Conservation (phyloP, 2,329 filamentous ascomycete species). For the Grosmannia clavigera region DNA sequence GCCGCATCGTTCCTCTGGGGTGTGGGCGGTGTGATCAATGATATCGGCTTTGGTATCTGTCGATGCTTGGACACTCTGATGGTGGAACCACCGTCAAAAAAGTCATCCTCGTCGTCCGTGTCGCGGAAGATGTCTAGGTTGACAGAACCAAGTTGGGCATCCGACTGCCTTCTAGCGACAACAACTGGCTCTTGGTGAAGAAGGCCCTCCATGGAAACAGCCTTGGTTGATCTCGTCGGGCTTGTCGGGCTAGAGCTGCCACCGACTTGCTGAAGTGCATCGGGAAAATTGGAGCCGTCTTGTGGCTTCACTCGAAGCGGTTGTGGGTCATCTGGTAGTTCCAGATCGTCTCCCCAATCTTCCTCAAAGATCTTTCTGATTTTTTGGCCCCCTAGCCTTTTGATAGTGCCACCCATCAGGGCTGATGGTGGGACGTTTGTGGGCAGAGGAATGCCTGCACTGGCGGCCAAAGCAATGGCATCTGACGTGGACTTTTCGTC, state of each 20-base stretch:
- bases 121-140: constrained; percentile 53
- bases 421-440: constrained; percentile 78
- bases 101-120: constrained; percentile 48
- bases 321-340: constrained; percentile 48
- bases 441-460: constrained; percentile 84
- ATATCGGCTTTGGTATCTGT: constrained; percentile 34
- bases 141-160: constrained; percentile 25
- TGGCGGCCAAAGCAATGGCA: constrained; percentile 76
- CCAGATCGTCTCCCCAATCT: constrained; percentile 71
- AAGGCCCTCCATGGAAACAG: constrained; percentile 15
- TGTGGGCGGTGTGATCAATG: constrained; percentile 44
- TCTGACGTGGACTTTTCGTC: constrained; percentile 75
- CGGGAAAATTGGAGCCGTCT: constrained; percentile 51
- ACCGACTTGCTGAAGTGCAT: constrained; percentile 55
- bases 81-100: constrained; percentile 52
- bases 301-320: constrained; percentile 53
- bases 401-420: constrained; percentile 84
- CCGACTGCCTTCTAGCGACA: constrained; percentile 15
- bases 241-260: constrained; percentile 40
- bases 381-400: constrained; percentile 67
- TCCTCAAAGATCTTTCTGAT: constrained; percentile 62
- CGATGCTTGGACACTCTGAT: constrained; percentile 55
- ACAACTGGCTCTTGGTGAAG: constrained; percentile 21
- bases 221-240: constrained; percentile 25
- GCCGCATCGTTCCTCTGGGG: constrained; percentile 30